Conservation (phyloP, 768 basidiomycete species). For the Rhodotorula kratochvilovae region DNA sequence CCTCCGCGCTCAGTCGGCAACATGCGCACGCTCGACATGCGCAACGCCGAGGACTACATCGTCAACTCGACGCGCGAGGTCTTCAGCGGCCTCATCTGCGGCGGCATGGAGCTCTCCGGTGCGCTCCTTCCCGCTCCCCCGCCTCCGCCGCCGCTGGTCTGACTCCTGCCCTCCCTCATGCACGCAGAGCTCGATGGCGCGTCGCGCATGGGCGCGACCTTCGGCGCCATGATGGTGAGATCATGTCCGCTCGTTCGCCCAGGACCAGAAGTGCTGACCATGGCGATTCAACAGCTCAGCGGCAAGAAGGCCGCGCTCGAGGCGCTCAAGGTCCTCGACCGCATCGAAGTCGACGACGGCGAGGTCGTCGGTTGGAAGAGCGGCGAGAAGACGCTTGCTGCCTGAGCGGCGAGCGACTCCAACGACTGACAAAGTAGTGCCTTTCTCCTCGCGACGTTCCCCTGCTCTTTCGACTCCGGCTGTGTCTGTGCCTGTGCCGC, state of each 20-base stretch:
- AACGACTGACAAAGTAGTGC: too few species aligned
- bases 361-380: constrained; percentile 54
- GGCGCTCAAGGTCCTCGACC: constrained; percentile 57
- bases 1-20: constrained; percentile 54
- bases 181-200: constrained; percentile 64
- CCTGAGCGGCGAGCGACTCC: too few species aligned
- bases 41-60: constrained; percentile 69
- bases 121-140: neutral
- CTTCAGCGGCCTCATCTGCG: constrained; percentile 54
- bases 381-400: constrained; percentile 8
- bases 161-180: neutral
- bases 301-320: constrained; percentile 68
- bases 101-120: constrained; percentile 70
- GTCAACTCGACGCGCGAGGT: constrained; percentile 53
- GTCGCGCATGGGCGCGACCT: constrained; percentile 72
- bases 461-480: too few species aligned
- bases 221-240: constrained; percentile 73
- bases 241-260: too few species aligned
- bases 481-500: too few species aligned
- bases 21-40: constrained; percentile 77
- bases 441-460: too few species aligned
- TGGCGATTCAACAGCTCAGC: too few species aligned
- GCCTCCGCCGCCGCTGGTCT: neutral
- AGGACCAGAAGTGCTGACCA: too few species aligned
- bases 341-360: constrained; percentile 56